phyloP scores from a whole-genome alignment of 148 eudicot genomes.

The Pouteria glomerata region DNA sequence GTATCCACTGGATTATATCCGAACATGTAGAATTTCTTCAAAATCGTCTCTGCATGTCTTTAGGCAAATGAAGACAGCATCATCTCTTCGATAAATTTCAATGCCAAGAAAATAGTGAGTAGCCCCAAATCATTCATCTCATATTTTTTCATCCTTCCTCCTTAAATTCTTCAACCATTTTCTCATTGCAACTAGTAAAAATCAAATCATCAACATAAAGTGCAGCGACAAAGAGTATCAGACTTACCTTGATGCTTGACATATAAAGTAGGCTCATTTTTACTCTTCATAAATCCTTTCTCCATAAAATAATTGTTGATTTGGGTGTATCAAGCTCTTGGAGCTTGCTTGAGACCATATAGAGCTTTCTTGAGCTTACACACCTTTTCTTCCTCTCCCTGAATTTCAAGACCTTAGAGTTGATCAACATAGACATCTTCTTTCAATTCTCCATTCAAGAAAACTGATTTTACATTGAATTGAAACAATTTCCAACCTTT shows the following conservation, averaged over 20 bases:
- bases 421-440: not conserved
- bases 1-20: too few species aligned
- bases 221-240: too few species aligned
- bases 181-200: too few species aligned
- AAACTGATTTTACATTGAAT: not conserved
- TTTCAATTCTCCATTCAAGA: not conserved
- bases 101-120: too few species aligned
- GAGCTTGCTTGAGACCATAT: not conserved
- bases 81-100: too few species aligned
- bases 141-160: too few species aligned
- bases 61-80: too few species aligned
- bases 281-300: not conserved
- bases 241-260: not conserved
- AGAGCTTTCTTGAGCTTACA: not conserved
- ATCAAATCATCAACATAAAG: too few species aligned
- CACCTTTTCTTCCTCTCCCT: not conserved
- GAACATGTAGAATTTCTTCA: too few species aligned
- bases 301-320: not conserved
- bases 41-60: too few species aligned
- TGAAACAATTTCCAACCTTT: not conserved
- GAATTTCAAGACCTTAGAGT: not conserved
- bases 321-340: not conserved
- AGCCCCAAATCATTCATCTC: too few species aligned
- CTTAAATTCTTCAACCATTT: too few species aligned
- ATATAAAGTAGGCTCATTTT: not conserved